Evolutionary conservation across 306 rosid genomes (phyloP).

Genomic region (Pyrus pyrifolia): DNA sequence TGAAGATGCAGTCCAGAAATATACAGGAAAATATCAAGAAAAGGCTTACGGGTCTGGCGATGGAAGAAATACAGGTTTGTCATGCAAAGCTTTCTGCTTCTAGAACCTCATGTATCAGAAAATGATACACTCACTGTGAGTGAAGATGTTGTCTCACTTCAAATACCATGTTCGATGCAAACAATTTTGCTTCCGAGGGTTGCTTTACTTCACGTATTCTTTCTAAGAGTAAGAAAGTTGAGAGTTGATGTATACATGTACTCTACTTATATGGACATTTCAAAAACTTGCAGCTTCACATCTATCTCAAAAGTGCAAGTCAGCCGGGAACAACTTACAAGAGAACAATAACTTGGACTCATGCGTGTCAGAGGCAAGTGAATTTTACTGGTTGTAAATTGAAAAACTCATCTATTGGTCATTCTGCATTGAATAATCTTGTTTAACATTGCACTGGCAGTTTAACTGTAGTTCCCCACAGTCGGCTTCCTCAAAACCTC

Average conservation of each 20-base stretch:
- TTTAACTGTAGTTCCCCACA: conserved; percentile 19
- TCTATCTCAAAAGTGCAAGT: conserved; percentile 7
- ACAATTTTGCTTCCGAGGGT: not conserved
- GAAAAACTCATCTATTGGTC: not conserved
- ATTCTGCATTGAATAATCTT: not conserved
- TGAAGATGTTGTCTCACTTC: not conserved
- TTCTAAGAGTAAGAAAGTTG: not conserved
- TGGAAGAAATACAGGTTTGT: conserved; percentile 37
- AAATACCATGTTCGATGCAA: not conserved
- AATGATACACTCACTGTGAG: not conserved
- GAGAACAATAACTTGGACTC: conserved; percentile 15
- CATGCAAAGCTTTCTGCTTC: not conserved
- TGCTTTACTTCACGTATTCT: not conserved
- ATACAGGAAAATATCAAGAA: conserved; percentile 27
- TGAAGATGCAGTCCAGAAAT: conserved; percentile 32
- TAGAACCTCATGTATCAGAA: not conserved
- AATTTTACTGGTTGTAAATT: not conserved
- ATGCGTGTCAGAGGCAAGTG: conserved; percentile 34
- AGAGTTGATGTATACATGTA: not conserved
- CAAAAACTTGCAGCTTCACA: conserved; percentile 15
- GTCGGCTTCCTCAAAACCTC: conserved; percentile 28
- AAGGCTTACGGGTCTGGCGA: conserved; percentile 16
- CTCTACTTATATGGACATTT: not conserved
- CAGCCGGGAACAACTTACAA: conserved; percentile 9
- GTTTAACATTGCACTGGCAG: conserved; percentile 11